Base-by-base conservation (phyloP, 2,329 filamentous ascomycete genomes). In the Pseudogymnoascus sp. region DNA sequence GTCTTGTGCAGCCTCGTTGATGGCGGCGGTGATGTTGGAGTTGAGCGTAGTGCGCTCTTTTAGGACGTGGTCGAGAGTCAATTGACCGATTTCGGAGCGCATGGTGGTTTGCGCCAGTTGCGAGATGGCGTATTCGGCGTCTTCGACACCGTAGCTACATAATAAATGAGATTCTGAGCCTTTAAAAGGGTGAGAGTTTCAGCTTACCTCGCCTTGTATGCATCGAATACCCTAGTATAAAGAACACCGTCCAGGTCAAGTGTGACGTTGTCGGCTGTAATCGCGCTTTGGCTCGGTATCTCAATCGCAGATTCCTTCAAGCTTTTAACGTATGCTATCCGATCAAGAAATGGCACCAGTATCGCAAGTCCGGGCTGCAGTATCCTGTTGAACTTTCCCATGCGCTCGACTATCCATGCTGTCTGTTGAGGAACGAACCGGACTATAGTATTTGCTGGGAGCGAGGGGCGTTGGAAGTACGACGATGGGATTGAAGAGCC, bases 341-440 rank as follows among this genome's bases (percentile, higher is more conserved):
- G 88, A 75, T 99, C 94, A 73, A 99, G 77, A 66, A 97, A 88
- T 1, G 94, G 94, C 59, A 94, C 80, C 66, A 99, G 76, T 64
- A 99, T 81, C 19, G 94, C 92, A 63, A 99, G 79, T 61, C 94
- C 94, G 3, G 94, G 94, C 68, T 96, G 84, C 57, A 99, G 78
- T 69, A 99, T 96, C 62, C 92, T 83, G 76, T 90, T 88, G 78
- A 96, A 99, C 75, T 92, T 94, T 69, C 94, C 94, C 94, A 99
- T 99, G 71, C 94, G 92, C 82, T 99, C 94, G 61, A 99, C 94
- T 62, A 99, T 92, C 94, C 94, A 99, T 73, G 94, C 94, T 68
- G 92, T 97, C 78, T 99, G 94, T 76, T 99, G 94, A n/a, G 94
- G 94, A 39, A 99, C 94, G 75, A 97, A 99, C 62, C 92, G 90